Evolutionary conservation across 495 filamentous ascomycete genomes (phyloP).

Genomic region (Neurospora sp.): DNA sequence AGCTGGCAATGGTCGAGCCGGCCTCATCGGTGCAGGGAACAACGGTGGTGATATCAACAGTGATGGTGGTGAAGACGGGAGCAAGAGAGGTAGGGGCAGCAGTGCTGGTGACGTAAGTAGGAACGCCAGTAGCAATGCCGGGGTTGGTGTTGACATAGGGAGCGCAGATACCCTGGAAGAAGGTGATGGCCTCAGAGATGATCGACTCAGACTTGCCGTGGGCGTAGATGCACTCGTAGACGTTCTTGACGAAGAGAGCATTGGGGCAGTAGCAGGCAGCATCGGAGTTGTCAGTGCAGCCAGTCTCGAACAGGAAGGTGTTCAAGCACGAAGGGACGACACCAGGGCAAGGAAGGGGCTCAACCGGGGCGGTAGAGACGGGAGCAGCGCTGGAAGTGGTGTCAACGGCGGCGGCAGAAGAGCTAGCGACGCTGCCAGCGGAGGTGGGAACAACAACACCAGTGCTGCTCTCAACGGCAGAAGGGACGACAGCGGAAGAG

Average conservation of each 20-base stretch:
- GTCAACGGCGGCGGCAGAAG: conserved; percentile 8
- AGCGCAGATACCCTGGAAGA: conserved; percentile 89
- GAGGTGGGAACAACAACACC: conserved; percentile 7
- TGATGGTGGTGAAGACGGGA: conserved; percentile 51
- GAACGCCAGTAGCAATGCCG: conserved; percentile 64
- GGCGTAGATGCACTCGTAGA: conserved; percentile 72
- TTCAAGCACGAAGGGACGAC: conserved; percentile 85
- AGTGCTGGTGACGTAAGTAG: conserved; percentile 46
- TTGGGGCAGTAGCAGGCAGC: conserved; percentile 79
- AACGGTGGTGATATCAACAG: conserved; percentile 40
- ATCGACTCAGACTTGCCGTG: conserved; percentile 59
- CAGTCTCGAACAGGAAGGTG: conserved; percentile 71
- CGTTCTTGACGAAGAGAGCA: conserved; percentile 61
- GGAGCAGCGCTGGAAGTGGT: conserved; percentile 22
- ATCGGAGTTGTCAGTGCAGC: conserved; percentile 80
- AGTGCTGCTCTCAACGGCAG: conserved; percentile 1
- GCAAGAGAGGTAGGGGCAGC: conserved; percentile 35
- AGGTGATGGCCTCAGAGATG: conserved; percentile 61
- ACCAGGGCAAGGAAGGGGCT: conserved; percentile 51
- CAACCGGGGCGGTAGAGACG: conserved; percentile 32
- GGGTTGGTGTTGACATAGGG: conserved; percentile 66
- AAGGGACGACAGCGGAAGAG: conserved; percentile 6
- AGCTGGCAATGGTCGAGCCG: conserved; percentile 39
- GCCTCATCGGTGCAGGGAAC: conserved; percentile 42
- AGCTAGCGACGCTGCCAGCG: not conserved